Percentiles rank a stretch among this genome's conserved stretches.
These are phyloP conservation scores for Xylaria sp. DNA, from an alignment of 2,329 filamentous ascomycete species.

Conservation along the genomic window DNA sequence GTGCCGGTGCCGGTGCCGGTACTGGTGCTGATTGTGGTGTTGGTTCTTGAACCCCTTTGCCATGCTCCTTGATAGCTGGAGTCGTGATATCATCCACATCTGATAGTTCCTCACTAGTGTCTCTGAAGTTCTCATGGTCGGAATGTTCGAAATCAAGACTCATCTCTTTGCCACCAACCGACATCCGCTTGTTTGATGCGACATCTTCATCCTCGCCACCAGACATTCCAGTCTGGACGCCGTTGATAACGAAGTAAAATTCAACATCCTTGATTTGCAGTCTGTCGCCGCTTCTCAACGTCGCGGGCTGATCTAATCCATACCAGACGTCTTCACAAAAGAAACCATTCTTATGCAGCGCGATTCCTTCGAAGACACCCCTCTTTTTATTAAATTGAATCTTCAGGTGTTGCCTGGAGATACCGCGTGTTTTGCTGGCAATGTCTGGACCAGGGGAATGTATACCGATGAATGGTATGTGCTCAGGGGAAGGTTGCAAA, in stretches of 20 bases:
- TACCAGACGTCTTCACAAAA: constrained; percentile 71
- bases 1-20: neutral
- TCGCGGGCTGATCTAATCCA: constrained; percentile 60
- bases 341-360: constrained; percentile 72
- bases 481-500: constrained; percentile 68
- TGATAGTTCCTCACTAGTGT: constrained; percentile 65
- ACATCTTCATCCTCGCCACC: constrained; percentile 65
- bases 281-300: constrained; percentile 70
- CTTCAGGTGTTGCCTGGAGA: constrained; percentile 78
- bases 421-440: constrained; percentile 72
- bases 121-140: constrained; percentile 65
- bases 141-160: constrained; percentile 77
- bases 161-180: constrained; percentile 73
- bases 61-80: constrained; percentile 50
- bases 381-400: constrained; percentile 74
- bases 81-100: constrained; percentile 56
- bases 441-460: constrained; percentile 74
- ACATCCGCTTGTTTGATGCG: constrained; percentile 59
- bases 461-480: constrained; percentile 75
- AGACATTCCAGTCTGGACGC: constrained; percentile 65
- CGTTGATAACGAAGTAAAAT: constrained; percentile 75
- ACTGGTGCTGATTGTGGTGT: constrained; percentile 36
- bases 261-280: constrained; percentile 77
- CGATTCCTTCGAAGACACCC: constrained; percentile 71
- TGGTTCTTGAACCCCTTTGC: constrained; percentile 34